Percentiles rank a stretch among this genome's conserved stretches.
phyloP scores from a whole-genome alignment of 164 flowering plant species.

The Paratinospora sagittata region DNA sequence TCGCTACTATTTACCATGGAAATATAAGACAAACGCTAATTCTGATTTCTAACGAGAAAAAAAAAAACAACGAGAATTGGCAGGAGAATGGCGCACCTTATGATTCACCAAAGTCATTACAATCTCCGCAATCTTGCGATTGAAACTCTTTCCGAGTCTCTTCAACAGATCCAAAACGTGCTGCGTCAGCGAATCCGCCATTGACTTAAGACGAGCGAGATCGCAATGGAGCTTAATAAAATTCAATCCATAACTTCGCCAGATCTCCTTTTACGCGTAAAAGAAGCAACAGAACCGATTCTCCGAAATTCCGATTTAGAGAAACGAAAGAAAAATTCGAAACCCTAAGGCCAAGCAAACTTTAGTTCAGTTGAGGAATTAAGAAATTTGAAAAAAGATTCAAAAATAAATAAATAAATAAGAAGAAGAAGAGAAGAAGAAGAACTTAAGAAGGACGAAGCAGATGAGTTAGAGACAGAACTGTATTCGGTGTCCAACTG shows the following conservation, averaged over 20 bases:
- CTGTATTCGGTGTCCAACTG: neutral
- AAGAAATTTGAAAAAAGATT: too few species aligned
- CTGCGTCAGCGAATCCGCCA: conserved; percentile 22
- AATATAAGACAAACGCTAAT: neutral
- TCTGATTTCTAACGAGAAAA: too few species aligned
- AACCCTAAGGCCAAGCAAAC: neutral
- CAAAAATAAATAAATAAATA: too few species aligned
- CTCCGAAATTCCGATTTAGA: neutral
- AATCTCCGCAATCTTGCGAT: conserved; percentile 23
- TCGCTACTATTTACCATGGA: neutral
- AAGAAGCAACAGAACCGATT: neutral
- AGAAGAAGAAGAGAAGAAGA: too few species aligned
- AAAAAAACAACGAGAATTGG: neutral
- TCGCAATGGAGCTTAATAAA: neutral
- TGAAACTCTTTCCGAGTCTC: conserved; percentile 20
- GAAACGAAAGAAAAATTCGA: neutral
- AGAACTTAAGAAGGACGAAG: too few species aligned
- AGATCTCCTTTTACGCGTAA: neutral
- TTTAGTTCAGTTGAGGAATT: too few species aligned
- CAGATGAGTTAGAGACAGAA: too few species aligned
- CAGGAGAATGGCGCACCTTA: conserved; percentile 21
- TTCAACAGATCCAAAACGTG: conserved; percentile 19
- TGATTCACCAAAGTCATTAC: conserved; percentile 23
- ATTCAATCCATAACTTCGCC: conserved; percentile 1
- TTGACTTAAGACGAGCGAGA: conserved; percentile 7